phyloP scores from a whole-genome alignment of 2,329 filamentous ascomycete species.

The Epichloe brachyelytri region DNA sequence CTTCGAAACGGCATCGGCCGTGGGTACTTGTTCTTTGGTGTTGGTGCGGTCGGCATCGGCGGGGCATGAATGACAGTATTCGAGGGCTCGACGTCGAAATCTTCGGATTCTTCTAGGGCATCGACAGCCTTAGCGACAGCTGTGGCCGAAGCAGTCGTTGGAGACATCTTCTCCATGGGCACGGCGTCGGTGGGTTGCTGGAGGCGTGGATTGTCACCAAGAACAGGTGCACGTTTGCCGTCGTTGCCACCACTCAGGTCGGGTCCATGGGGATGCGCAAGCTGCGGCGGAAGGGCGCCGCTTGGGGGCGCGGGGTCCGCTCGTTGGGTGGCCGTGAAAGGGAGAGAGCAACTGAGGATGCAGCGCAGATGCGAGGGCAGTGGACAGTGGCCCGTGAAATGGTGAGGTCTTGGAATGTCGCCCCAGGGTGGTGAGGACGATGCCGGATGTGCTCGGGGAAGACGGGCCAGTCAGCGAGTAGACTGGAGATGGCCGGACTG shows the following conservation, averaged over 20 bases:
- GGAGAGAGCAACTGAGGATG: neutral
- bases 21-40: slow-evolving; percentile 11
- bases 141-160: slow-evolving; percentile 7
- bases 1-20: slow-evolving; percentile 13
- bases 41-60: slow-evolving; percentile 7
- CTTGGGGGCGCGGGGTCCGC: slow-evolving; percentile 10
- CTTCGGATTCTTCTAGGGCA: slow-evolving; percentile 10
- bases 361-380: neutral
- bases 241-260: slow-evolving; percentile 19
- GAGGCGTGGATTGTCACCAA: slow-evolving; percentile 17
- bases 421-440: neutral
- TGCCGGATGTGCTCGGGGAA: slow-evolving; percentile 3
- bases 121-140: slow-evolving; percentile 9
- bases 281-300: slow-evolving; percentile 10
- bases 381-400: neutral
- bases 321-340: neutral
- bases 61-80: slow-evolving; percentile 5
- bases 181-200: slow-evolving; percentile 25
- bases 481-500: neutral
- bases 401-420: neutral
- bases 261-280: slow-evolving; percentile 11
- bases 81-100: slow-evolving; percentile 9
- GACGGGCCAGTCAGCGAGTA: neutral
- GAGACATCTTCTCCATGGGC: slow-evolving; percentile 22
- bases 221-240: slow-evolving; percentile 4